Evolutionary conservation across 305 asterid genomes (phyloP).

Genomic region (Fraxinus dipetala): DNA sequence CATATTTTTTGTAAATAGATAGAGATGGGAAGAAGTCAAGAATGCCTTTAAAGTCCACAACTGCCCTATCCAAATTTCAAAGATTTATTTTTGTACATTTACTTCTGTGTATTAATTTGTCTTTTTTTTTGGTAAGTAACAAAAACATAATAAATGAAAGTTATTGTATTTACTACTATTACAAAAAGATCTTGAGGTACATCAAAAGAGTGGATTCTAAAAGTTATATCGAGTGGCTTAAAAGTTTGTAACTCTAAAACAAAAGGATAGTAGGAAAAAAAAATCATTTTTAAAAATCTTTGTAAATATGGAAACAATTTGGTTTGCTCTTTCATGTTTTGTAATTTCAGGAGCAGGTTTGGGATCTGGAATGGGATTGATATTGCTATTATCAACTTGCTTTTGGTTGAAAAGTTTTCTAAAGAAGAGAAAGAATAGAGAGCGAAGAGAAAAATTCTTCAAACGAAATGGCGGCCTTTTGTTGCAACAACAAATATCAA

Average conservation of each 20-base stretch:
- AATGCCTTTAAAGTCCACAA: neutral
- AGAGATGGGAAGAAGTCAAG: neutral
- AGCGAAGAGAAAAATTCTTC: neutral
- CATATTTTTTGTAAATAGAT: neutral
- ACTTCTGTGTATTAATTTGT: too few species aligned
- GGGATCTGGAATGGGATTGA: neutral
- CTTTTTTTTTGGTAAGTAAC: too few species aligned
- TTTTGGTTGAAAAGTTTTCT: neutral
- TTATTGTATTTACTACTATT: too few species aligned
- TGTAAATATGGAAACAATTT: neutral
- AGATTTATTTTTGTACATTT: neutral
- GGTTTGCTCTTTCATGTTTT: neutral
- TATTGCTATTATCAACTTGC: neutral
- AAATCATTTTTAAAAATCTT: neutral
- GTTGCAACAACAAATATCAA: slow-evolving; percentile 1
- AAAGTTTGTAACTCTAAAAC: too few species aligned
- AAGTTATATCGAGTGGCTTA: neutral
- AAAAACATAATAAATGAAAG: too few species aligned
- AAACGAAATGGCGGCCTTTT: neutral
- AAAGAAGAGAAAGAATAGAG: neutral
- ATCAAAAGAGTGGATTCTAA: too few species aligned
- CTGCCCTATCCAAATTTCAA: neutral
- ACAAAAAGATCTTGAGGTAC: too few species aligned
- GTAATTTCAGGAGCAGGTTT: neutral
- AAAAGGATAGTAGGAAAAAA: neutral